Evolutionary conservation across 2,329 filamentous ascomycete species (phyloP), one percentile per base, ranked within the genome.

Genomic region (Fusarium odoratissimum): DNA sequence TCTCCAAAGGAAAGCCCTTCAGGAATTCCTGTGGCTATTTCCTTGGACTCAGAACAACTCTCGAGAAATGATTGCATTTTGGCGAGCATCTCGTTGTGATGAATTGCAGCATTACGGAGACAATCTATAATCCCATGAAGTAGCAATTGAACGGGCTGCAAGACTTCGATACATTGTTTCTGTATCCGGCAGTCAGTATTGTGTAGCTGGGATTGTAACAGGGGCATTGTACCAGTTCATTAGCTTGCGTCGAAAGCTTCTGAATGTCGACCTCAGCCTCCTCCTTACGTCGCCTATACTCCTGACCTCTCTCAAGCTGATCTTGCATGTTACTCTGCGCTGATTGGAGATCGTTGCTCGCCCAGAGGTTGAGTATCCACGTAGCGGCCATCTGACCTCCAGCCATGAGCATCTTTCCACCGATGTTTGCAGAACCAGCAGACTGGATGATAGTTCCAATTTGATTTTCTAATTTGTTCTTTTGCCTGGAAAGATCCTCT

Each of bases 261-360:
- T 55, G 51, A 6, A 55, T 55, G 1, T 55, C 37, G 1, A 55
- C 25, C 25, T 55, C 51, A 2, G 51, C 51, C 51, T 55, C 51
- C 12, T 55, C 51, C 37, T 55, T 55, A 8, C 51, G 25, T 23
- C 51, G 17, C 14, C 51, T 55, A 3, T 55, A 55, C 37, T 55
- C 37, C 25, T 55, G 51, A 5, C 51, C 51, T 7, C 25, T 19
- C 21, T 55, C 51, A 19, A 55, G 37, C 25, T 55, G 51, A n/a
- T 55, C 35, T 55, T 55, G 51, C 51, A 55, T 42, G 51, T 55
- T 55, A 8, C 25, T 55, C 35, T 55, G 51, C 11, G 51, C 51
- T 14, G 51, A 41, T 55, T 55, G 51, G 6, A 55, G 37, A 55
- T 55, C 51, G 6, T 55, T 55, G 25, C 28, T 42, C 37, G 51